phyloP scores from a whole-genome alignment of 1,284 basidiomycete species.

The Gymnopus androsaceus region DNA sequence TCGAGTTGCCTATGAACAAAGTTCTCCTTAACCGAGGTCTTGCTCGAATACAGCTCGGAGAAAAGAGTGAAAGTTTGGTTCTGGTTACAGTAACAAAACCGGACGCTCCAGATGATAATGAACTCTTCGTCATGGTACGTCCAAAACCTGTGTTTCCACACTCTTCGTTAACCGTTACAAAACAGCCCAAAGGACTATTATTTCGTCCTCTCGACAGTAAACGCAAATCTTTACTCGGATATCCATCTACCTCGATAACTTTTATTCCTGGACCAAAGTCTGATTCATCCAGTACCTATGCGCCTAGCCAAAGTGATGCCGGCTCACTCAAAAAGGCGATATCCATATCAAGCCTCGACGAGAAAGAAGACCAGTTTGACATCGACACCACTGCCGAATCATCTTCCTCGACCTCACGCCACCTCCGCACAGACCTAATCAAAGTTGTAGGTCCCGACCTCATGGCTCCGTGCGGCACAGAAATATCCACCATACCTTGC shows the following conservation, averaged over 20 bases:
- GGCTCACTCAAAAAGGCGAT: background rate
- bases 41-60: slow-evolving; percentile 39
- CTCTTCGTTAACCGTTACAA: background rate
- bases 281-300: slow-evolving; percentile 18
- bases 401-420: background rate
- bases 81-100: slow-evolving; percentile 24
- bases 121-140: slow-evolving; percentile 33
- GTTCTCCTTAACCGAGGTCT: slow-evolving; percentile 64
- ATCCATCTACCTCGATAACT: slow-evolving; percentile 1
- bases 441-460: slow-evolving; percentile 35
- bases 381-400: background rate
- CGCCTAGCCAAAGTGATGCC: slow-evolving; percentile 11
- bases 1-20: slow-evolving; percentile 59
- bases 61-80: slow-evolving; percentile 40
- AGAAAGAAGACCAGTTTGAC: background rate
- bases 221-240: slow-evolving; percentile 16
- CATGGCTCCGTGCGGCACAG: slow-evolving; percentile 30
- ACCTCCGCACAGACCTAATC: slow-evolving; percentile 22
- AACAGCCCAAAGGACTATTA: slow-evolving; percentile 18
- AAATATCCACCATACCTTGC: slow-evolving; percentile 39
- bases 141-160: background rate
- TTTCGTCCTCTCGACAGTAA: slow-evolving; percentile 19
- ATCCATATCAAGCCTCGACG: background rate
- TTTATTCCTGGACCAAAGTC: slow-evolving; percentile 5
- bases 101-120: background rate